Percentiles rank a stretch among this genome's conserved stretches.
phyloP scores from a whole-genome alignment of 306 rosid genomes.

The Cucurbita pepo region DNA sequence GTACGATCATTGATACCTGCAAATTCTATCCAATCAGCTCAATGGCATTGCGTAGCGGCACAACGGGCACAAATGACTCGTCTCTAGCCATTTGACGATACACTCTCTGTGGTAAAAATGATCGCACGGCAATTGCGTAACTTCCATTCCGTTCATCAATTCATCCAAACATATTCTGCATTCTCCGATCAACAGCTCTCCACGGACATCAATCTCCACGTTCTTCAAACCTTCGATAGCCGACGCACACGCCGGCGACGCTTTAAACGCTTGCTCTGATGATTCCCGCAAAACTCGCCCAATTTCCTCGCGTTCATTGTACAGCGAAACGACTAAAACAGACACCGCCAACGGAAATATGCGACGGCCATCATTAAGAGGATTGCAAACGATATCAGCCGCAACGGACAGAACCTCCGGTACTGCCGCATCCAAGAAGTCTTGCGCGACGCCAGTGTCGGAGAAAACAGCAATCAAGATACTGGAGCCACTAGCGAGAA shows the following conservation, averaged over 20 bases:
- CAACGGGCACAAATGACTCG: slow-evolving; percentile 19
- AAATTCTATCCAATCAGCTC: not conserved
- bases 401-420: slow-evolving; percentile 5
- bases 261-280: not conserved
- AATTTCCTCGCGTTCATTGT: slow-evolving; percentile 14
- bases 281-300: slow-evolving; percentile 11
- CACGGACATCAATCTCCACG: slow-evolving; percentile 4
- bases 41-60: slow-evolving; percentile 18
- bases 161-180: slow-evolving; percentile 28
- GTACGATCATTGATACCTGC: not conserved
- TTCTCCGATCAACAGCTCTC: not conserved
- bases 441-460: slow-evolving; percentile 8
- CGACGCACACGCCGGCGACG: slow-evolving; percentile 10
- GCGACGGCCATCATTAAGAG: not conserved
- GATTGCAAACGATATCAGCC: not conserved
- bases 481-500: not conserved
- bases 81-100: slow-evolving; percentile 15
- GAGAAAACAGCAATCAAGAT: slow-evolving; percentile 7
- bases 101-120: slow-evolving; percentile 23
- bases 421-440: slow-evolving; percentile 6
- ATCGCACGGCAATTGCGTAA: slow-evolving; percentile 16
- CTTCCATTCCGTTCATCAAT: slow-evolving; percentile 10
- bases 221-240: slow-evolving; percentile 9
- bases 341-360: slow-evolving; percentile 5
- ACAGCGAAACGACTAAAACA: slow-evolving; percentile 15